A percentile compares a stretch with the other conserved stretches of the same genome.
phyloP scores from a whole-genome alignment of 139 green algal species.

The Auxenochlorella pyrenoidosa region DNA sequence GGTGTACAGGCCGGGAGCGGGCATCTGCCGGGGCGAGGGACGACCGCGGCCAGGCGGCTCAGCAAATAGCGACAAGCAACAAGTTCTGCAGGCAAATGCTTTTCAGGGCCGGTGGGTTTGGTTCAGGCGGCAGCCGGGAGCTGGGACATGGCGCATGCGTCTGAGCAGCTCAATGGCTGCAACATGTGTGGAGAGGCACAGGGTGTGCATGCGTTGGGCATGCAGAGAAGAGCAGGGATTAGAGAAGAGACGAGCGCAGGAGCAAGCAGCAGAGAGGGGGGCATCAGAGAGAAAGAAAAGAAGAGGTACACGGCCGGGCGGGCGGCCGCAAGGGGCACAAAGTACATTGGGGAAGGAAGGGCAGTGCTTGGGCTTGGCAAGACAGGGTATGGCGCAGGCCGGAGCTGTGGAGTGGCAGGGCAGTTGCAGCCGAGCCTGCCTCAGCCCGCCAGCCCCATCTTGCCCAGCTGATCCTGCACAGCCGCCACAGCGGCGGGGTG shows the following conservation, averaged over 20 bases:
- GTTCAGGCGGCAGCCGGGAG: background rate
- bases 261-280: background rate
- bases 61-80: background rate
- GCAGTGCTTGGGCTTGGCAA: background rate
- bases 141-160: background rate
- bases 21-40: background rate
- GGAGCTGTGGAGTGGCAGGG: no score
- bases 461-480: slow-evolving; percentile 21
- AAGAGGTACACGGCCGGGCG: background rate
- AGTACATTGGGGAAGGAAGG: background rate
- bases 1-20: background rate
- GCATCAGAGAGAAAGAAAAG: background rate
- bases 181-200: background rate
- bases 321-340: background rate
- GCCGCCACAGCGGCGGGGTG: background rate
- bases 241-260: background rate
- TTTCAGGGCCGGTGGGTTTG: background rate
- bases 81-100: slow-evolving; percentile 9
- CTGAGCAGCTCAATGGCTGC: background rate
- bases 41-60: background rate
- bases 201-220: background rate
- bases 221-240: background rate
- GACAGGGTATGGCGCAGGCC: background rate
- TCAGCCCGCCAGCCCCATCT: slow-evolving; percentile 4
- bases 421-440: background rate